Evolutionary conservation across 164 flowering plant species (phyloP), one percentile per base, ranked within the genome.

Genomic region (Nelumbo lutea): DNA sequence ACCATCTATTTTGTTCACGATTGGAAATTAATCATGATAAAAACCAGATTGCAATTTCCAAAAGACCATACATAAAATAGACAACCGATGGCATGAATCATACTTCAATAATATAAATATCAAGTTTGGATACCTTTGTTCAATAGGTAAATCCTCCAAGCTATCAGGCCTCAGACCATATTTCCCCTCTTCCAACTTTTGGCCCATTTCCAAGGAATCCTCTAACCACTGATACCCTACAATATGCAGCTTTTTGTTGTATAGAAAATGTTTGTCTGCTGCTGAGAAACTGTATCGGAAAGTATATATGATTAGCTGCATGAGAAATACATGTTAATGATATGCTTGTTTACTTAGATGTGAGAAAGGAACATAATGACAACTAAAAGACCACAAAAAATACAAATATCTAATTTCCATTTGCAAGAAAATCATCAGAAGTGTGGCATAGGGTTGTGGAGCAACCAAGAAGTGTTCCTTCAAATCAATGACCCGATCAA

Each of bases 181-280:
- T 45, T 66, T 5, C 14, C 78, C 81, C 75, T 89, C 97, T 42
- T 71, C 76, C 86, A 93, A 64, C 70, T 78, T 89, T 61, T 72
- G 74, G 52, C 75, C 79, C 66, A 70, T 70, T 61, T 79, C 78
- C 73, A 87, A 69, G 70, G 85, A 86, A 62, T 89, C 91, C 64
- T 89, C 96, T 69, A 96, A 75, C 99, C 99, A 93, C 62, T 86
- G 86, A 52, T 81, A 80, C 70, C 81, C 47, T 47, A 96, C 86
- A 68, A 93, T 77, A 67, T 85, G 90, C 82, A 96, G 65, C 69
- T 68, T 79, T 70, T 73, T 82, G 46, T 70, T 77, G 62, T 60
- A 63, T 10, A 90, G 55, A 67, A 81, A 39, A 70, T 41, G 76
- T 72, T 69, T 82, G 62, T 88, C 88, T 51, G 78, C 62, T 66